Conservation (phyloP, 305 asterid genomes). For the Fraxinus xanthoxyloides region DNA sequence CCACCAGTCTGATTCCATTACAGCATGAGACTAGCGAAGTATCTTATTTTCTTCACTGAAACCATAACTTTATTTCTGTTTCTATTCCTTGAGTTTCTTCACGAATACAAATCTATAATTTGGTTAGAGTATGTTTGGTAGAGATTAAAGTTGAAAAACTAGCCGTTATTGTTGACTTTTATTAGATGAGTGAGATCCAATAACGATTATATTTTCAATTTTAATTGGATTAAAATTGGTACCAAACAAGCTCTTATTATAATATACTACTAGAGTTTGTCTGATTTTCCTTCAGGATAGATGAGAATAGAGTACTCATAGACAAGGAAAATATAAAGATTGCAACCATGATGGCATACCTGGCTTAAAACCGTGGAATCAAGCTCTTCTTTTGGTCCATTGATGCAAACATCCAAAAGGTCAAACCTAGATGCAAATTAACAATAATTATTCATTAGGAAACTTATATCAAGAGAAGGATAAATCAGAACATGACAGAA, state of each 20-base stretch:
- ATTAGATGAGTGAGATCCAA: too few species aligned
- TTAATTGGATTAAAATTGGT: too few species aligned
- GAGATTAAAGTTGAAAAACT: too few species aligned
- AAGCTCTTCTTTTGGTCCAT: constrained; percentile 93
- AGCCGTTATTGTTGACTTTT: too few species aligned
- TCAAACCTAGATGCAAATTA: constrained; percentile 56
- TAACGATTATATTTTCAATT: too few species aligned
- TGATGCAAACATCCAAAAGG: constrained; percentile 82
- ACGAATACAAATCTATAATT: neutral
- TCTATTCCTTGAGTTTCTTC: neutral
- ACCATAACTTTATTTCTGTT: neutral
- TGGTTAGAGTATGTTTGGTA: too few species aligned
- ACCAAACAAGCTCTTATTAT: too few species aligned
- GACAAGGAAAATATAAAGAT: constrained; percentile 7
- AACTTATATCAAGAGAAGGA: neutral
- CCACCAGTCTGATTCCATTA: neutral
- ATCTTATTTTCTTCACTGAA: neutral
- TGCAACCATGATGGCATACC: constrained; percentile 37
- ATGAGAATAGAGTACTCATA: constrained; percentile 8
- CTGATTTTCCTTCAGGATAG: neutral
- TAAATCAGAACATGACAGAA: constrained; percentile 13
- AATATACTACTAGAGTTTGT: neutral
- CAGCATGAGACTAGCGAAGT: neutral
- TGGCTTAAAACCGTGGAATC: constrained; percentile 95
- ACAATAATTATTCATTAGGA: constrained; percentile 19